phyloP scores from a whole-genome alignment of 345 rosid species.

The Ceriops tagal region DNA sequence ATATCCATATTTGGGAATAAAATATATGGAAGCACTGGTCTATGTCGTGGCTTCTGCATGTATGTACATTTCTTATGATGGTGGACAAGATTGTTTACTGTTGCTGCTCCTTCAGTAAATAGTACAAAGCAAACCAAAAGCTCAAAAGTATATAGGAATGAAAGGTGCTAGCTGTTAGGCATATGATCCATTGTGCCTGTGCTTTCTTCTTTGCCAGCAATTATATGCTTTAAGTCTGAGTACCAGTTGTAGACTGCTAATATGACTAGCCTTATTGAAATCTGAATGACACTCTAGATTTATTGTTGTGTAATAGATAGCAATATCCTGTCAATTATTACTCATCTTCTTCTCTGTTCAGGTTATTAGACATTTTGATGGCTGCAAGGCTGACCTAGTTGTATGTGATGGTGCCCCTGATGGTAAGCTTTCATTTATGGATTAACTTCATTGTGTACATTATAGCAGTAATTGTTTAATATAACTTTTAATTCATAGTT shows the following conservation, averaged over 20 bases:
- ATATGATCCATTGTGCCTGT: neutral
- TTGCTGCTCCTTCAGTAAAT: neutral
- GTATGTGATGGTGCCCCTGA: constrained; percentile 99
- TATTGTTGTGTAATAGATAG: neutral
- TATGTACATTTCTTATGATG: neutral
- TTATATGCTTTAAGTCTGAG: too few species aligned
- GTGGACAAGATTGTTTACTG: neutral
- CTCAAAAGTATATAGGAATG: neutral
- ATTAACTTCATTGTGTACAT: neutral
- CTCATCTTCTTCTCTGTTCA: constrained; percentile 18
- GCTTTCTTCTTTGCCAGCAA: too few species aligned
- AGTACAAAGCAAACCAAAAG: neutral
- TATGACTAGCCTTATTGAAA: too few species aligned
- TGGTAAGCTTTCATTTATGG: constrained; percentile 44
- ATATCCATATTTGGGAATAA: neutral
- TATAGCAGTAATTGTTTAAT: neutral
- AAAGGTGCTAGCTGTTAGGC: neutral
- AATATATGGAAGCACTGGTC: neutral
- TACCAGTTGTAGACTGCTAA: too few species aligned
- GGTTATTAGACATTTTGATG: constrained; percentile 94
- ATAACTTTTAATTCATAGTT: neutral
- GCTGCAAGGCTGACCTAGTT: constrained; percentile 96
- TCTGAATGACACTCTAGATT: neutral
- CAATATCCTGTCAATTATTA: neutral
- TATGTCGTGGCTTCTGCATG: neutral